A percentile compares a stretch with the other conserved stretches of the same genome.
phyloP scores from a whole-genome alignment of 2,329 filamentous ascomycete genomes.

The Cladophialophora carrionii region DNA sequence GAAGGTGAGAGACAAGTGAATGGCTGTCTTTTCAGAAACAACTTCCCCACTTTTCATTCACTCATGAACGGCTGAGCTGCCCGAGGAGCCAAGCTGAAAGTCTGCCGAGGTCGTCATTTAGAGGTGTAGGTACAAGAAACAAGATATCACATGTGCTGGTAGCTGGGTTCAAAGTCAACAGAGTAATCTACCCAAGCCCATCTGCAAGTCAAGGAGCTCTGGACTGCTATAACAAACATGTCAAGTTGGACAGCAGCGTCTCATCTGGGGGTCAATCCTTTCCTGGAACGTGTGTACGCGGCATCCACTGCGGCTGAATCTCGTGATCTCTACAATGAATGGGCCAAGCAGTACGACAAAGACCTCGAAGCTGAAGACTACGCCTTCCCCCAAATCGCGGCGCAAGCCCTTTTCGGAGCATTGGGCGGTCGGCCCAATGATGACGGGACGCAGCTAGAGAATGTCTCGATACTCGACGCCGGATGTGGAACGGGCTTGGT shows the following conservation, averaged over 20 bases:
- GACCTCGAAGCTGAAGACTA: constrained; percentile 50
- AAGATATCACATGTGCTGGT: background rate
- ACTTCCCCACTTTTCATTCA: background rate
- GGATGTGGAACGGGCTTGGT: constrained; percentile 62
- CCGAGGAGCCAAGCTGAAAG: background rate
- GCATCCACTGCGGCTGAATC: constrained; percentile 45
- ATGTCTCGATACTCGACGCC: constrained; percentile 54
- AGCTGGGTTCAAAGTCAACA: background rate
- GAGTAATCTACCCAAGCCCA: background rate
- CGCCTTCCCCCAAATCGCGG: constrained; percentile 48
- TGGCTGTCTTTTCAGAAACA: background rate
- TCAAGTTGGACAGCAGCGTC: constrained; percentile 1
- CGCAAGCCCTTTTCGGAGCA: constrained; percentile 40
- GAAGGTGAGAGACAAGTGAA: background rate
- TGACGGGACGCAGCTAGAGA: constrained; percentile 26
- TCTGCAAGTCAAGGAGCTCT: too few relatives aligned
- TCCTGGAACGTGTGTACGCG: constrained; percentile 47
- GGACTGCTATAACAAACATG: background rate
- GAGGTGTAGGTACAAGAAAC: too few relatives aligned
- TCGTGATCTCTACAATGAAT: constrained; percentile 51
- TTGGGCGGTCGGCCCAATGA: background rate
- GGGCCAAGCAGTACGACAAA: constrained; percentile 51
- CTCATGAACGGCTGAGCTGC: too few relatives aligned
- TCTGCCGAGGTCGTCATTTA: background rate
- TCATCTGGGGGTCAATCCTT: constrained; percentile 34